Evolutionary conservation across 345 rosid genomes (phyloP).

Genomic region (Bruguiera sexangula): DNA sequence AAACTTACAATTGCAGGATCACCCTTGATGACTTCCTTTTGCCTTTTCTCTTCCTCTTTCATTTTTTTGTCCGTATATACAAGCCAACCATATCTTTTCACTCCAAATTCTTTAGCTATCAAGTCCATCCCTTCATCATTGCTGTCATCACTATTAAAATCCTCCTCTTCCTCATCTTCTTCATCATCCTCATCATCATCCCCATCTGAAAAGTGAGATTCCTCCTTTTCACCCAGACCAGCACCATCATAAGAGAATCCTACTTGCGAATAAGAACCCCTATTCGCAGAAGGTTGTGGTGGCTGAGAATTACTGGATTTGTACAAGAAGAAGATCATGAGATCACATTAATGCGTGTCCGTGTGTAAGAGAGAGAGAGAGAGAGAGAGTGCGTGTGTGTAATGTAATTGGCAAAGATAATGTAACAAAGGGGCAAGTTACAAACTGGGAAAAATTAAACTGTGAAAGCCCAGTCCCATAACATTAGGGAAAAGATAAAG

Average conservation of each 20-base stretch:
- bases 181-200: conserved; percentile 61
- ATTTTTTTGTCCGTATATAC: conserved; percentile 94
- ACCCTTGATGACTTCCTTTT: conserved; percentile 92
- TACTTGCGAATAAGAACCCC: conserved; percentile 89
- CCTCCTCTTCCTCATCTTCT: conserved; percentile 81
- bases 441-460: background rate
- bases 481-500: background rate
- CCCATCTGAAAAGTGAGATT: conserved; percentile 46
- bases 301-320: conserved; percentile 48
- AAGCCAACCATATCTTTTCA: conserved; percentile 95
- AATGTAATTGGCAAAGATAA: background rate
- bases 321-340: background rate
- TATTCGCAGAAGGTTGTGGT: conserved; percentile 57
- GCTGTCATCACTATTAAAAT: conserved; percentile 89
- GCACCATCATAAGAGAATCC: conserved; percentile 79
- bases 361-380: background rate
- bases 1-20: conserved; percentile 95
- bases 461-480: background rate
- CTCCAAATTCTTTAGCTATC: conserved; percentile 91
- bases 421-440: background rate
- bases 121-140: conserved; percentile 89
- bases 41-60: conserved; percentile 90
- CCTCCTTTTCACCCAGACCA: conserved; percentile 46
- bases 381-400: background rate
- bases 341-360: background rate